These are phyloP conservation scores for Lizonia empirigonia DNA, from an alignment of 2,329 filamentous ascomycete species.

Conservation along the genomic window DNA sequence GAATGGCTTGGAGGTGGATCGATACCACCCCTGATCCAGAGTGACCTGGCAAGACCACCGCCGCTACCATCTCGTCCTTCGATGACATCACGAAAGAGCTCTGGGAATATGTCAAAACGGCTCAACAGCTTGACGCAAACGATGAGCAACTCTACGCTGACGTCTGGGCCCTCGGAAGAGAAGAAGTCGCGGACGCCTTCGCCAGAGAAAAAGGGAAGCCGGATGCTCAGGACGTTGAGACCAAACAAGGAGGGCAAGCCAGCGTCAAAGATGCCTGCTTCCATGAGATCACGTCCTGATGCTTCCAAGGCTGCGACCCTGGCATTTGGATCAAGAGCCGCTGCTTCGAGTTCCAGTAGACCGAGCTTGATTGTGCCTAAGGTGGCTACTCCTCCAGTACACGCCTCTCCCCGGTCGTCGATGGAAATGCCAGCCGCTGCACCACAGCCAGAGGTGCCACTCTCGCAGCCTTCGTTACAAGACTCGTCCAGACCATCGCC, in stretches of 20 bases:
- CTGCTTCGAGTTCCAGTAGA: conserved; percentile 23
- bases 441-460: conserved; percentile 25
- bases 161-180: conserved; percentile 45
- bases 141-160: conserved; percentile 34
- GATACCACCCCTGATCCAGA: conserved; percentile 78
- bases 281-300: conserved; percentile 55
- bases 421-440: conserved; percentile 32
- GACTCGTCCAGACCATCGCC: conserved; percentile 25
- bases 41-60: conserved; percentile 76
- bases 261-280: conserved; percentile 54
- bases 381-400: conserved; percentile 26
- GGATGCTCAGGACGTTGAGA: conserved; percentile 62
- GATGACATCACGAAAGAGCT: conserved; percentile 55
- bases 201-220: conserved; percentile 63
- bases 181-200: conserved; percentile 63
- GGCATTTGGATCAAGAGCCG: conserved; percentile 58
- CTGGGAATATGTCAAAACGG: conserved; percentile 32
- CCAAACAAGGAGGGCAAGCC: conserved; percentile 53
- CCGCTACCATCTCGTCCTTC: conserved; percentile 64
- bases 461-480: conserved; percentile 15
- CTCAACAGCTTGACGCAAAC: conserved; percentile 32
- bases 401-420: conserved; percentile 34
- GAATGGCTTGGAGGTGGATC: conserved; percentile 78
- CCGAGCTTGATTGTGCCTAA: conserved; percentile 20
- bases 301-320: conserved; percentile 68